These are phyloP conservation scores for Neophaeococcomyces aloes DNA, from an alignment of 2,329 filamentous ascomycete species.

Conservation along the genomic window DNA sequence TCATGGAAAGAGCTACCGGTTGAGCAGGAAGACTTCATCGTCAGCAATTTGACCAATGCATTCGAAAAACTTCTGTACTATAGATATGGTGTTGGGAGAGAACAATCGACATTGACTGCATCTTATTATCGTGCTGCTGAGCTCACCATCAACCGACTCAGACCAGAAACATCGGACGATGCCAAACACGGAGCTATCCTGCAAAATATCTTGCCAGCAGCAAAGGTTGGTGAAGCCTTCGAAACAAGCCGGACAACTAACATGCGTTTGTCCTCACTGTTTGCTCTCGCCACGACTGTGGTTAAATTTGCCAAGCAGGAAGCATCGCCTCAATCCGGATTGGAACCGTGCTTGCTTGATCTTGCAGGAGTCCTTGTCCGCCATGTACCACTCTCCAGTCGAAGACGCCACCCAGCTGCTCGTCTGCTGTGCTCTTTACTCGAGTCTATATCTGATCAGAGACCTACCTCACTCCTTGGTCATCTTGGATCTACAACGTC, in stretches of 20 bases:
- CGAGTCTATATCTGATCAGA: not conserved
- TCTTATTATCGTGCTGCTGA: conserved; percentile 62
- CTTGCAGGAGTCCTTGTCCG: conserved; percentile 1
- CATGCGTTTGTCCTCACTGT: not conserved
- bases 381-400: not conserved
- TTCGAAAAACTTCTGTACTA: conserved; percentile 63
- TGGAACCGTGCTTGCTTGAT: conserved; percentile 3
- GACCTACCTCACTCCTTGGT: conserved; percentile 80
- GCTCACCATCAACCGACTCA: conserved; percentile 66
- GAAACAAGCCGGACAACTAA: not conserved
- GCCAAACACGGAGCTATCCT: conserved; percentile 69
- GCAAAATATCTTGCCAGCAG: conserved; percentile 54
- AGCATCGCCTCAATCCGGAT: not conserved
- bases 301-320: not conserved
- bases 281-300: not conserved
- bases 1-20: conserved; percentile 72
- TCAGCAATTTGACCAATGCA: conserved; percentile 55
- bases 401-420: not conserved
- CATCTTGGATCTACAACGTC: conserved; percentile 75
- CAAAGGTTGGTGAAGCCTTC: not conserved
- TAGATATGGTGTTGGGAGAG: conserved; percentile 63
- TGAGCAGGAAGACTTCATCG: conserved; percentile 58
- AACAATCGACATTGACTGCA: conserved; percentile 40
- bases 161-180: conserved; percentile 58
- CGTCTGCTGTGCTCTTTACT: not conserved